Conservation (phyloP, 495 filamentous ascomycete species). For the Parathielavia appendiculata region DNA sequence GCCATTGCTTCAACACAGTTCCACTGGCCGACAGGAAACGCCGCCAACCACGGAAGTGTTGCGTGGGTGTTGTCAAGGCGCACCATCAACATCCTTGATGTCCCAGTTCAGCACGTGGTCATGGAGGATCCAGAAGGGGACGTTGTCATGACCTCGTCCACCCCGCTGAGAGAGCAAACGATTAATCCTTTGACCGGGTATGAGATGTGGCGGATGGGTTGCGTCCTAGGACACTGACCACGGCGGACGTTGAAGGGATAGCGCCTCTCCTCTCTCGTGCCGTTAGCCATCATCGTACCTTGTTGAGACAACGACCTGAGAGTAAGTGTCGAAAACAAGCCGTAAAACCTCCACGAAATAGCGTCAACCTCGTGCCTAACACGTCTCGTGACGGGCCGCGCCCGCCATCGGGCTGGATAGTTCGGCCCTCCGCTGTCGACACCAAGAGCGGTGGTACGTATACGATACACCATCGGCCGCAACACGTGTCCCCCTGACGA, state of each 20-base stretch:
- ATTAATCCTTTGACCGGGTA: neutral
- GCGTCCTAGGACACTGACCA: neutral
- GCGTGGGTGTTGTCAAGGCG: neutral
- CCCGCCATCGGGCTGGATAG: neutral
- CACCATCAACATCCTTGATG: neutral
- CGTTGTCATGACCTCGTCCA: neutral
- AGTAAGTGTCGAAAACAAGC: neutral
- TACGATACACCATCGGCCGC: constrained; percentile 12
- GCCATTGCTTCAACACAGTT: neutral
- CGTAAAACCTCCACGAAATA: neutral
- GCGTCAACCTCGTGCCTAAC: constrained; percentile 2
- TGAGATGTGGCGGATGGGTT: neutral
- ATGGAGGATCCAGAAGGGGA: neutral
- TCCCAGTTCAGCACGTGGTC: neutral
- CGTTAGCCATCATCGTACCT: too few relatives aligned
- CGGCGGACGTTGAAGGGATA: neutral
- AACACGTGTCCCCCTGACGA: constrained; percentile 25
- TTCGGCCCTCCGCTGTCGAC: constrained; percentile 1
- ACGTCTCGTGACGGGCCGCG: constrained; percentile 1
- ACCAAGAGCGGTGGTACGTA: neutral
- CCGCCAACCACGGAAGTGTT: neutral
- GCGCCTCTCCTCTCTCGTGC: neutral
- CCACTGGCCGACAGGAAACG: neutral
- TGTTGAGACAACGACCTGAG: too few relatives aligned
- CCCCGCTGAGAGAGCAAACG: neutral